Evolutionary conservation across 345 rosid genomes (phyloP), one percentile per base, ranked within the genome.

Genomic region (Trapa incisa): DNA sequence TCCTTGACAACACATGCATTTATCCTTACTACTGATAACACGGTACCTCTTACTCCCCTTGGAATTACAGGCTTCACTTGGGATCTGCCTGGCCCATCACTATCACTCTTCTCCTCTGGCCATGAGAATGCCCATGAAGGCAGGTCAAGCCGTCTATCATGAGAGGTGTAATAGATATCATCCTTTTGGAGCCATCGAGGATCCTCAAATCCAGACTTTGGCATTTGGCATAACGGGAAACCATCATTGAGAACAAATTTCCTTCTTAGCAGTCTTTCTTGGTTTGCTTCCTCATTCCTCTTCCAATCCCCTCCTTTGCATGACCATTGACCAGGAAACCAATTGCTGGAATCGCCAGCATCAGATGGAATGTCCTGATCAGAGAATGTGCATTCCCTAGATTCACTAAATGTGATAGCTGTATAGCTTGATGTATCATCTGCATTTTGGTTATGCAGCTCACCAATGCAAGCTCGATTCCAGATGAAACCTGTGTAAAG

Each of bases 251-350:
- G 86, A 72, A 89, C 90, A 74, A 79, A 52, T 75, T 89, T 95
- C 84, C 75, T 91, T 80, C 87, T 80, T 60, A 72, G 66, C 78
- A 74, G 54, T 69, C 75, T 82, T 68, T 95, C 99, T 68, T 80
- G 89, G 52, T 76, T 64, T 72, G 82, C 71, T 61, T 95, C 99
- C 70, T 95, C 97, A 38, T 80, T 79, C 81, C 96, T 89, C 78
- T 81, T 89, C 99, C 99, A 95, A 77, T 95, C 99, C 73, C 99
- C 99, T 66, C 99, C 99, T 78, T 91, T 95, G 85, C 96, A 89
- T 2, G 97, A 81, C 96, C 96, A 89, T 37, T 79, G 83, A 43
- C 87, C 84, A 69, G 89, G 76, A 79, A 83, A 91, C 89, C 96
- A 85, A 67, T 85, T 87, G 70, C 80, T 76, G 47, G 79, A 66